These are phyloP conservation scores for Syzygium malaccense DNA, from an alignment of 441 rosid species.

Conservation along the genomic window DNA sequence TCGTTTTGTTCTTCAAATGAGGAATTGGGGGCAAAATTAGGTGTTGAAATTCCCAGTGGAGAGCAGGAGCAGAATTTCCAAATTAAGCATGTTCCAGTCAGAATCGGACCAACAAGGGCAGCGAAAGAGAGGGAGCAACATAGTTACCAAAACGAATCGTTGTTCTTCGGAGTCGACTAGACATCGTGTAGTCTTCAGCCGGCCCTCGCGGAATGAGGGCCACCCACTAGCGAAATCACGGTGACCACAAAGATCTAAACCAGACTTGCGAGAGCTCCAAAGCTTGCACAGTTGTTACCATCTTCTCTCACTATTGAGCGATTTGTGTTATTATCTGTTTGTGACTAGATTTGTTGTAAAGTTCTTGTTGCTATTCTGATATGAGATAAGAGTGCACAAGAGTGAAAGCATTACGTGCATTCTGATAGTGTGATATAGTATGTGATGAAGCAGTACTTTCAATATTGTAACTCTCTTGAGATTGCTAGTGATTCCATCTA, in stretches of 20 bases:
- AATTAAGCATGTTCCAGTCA: background rate
- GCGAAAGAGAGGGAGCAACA: background rate
- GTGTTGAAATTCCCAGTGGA: background rate
- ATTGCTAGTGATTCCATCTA: background rate
- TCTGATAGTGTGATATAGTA: background rate
- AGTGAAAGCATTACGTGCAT: background rate
- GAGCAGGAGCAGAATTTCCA: background rate
- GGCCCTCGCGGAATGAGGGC: background rate
- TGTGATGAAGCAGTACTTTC: background rate
- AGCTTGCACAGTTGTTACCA: too few species aligned
- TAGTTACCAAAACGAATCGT: too few species aligned
- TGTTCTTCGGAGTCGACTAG: background rate
- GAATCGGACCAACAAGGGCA: background rate
- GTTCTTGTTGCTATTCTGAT: too few species aligned
- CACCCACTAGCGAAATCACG: background rate
- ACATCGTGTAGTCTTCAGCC: background rate
- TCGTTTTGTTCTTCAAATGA: background rate
- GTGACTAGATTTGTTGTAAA: background rate
- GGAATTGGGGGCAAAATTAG: background rate
- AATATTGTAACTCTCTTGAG: background rate
- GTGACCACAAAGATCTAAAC: too few species aligned
- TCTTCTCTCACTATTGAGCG: too few species aligned
- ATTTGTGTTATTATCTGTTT: too few species aligned
- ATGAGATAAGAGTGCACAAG: background rate
- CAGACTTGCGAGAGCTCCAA: too few species aligned